These are phyloP conservation scores for Solanum appendiculatum DNA, from an alignment of 257 asterid genomes.

Conservation along the genomic window DNA sequence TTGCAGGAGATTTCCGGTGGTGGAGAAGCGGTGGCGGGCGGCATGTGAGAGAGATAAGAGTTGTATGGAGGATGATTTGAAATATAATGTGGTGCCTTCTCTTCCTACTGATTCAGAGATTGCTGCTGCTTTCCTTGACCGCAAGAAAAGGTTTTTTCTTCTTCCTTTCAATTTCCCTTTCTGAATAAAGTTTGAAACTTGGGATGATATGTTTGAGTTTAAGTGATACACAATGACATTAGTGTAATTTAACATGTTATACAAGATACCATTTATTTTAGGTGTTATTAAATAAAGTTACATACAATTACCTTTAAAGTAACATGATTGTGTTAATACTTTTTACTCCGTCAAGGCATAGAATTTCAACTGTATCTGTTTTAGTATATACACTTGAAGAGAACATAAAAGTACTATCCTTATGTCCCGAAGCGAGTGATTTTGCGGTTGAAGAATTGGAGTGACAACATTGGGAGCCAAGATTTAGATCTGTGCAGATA, in stretches of 20 bases:
- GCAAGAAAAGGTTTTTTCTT: slow-evolving; percentile 51
- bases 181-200: background rate
- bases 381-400: background rate
- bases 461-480: background rate
- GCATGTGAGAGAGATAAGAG: slow-evolving; percentile 39
- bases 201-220: background rate
- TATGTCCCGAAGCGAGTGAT: background rate
- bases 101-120: slow-evolving; percentile 55
- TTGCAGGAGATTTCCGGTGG: slow-evolving; percentile 85
- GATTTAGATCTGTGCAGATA: background rate
- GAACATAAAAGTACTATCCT: background rate
- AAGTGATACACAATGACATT: background rate
- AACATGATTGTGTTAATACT: background rate
- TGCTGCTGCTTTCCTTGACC: slow-evolving; percentile 65
- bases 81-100: slow-evolving; percentile 24
- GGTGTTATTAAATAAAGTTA: background rate
- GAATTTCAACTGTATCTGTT: background rate
- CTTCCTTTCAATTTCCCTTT: background rate
- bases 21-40: slow-evolving; percentile 84
- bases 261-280: background rate
- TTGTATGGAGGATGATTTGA: slow-evolving; percentile 7
- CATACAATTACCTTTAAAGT: background rate
- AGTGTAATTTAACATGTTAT: background rate
- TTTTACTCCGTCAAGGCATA: background rate
- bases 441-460: background rate